Percentiles rank a stretch among this genome's conserved stretches.
Evolutionary conservation across 495 filamentous ascomycete species (phyloP).

Genomic region (Penicillium turbatum): DNA sequence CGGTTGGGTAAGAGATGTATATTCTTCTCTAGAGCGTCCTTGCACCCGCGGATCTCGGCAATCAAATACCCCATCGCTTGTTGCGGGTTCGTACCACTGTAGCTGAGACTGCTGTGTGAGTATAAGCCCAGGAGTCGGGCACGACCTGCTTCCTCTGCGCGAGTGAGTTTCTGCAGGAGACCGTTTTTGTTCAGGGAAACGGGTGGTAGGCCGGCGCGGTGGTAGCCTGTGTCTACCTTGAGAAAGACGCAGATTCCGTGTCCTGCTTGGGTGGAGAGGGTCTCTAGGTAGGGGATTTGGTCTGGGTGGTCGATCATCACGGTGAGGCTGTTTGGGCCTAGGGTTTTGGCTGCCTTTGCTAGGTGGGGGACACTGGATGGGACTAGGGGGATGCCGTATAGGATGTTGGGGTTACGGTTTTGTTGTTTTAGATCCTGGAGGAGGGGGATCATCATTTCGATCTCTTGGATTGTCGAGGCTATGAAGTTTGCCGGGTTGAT

Average conservation of each 20-base stretch:
- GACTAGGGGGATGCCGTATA: slow-evolving; percentile 72
- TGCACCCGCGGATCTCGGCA: slow-evolving; percentile 57
- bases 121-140: slow-evolving; percentile 63
- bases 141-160: slow-evolving; percentile 29
- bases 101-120: slow-evolving; percentile 75
- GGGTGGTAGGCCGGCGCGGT: slow-evolving; percentile 65
- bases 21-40: slow-evolving; percentile 42
- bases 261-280: slow-evolving; percentile 34
- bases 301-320: slow-evolving; percentile 70
- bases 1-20: slow-evolving; percentile 20
- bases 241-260: slow-evolving; percentile 56
- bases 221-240: slow-evolving; percentile 75
- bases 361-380: slow-evolving; percentile 59
- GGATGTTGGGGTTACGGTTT: slow-evolving; percentile 57
- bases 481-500: slow-evolving; percentile 57
- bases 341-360: slow-evolving; percentile 40
- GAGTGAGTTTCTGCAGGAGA: slow-evolving; percentile 49
- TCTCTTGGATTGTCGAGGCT: slow-evolving; percentile 74
- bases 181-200: slow-evolving; percentile 45
- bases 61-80: slow-evolving; percentile 56
- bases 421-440: slow-evolving; percentile 52
- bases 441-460: slow-evolving; percentile 62
- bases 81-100: slow-evolving; percentile 45
- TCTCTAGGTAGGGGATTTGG: slow-evolving; percentile 49
- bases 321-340: slow-evolving; percentile 52